Evolutionary conservation across 192 early-diverging fungal species (phyloP).

Genomic region (Backusella australiensis): DNA sequence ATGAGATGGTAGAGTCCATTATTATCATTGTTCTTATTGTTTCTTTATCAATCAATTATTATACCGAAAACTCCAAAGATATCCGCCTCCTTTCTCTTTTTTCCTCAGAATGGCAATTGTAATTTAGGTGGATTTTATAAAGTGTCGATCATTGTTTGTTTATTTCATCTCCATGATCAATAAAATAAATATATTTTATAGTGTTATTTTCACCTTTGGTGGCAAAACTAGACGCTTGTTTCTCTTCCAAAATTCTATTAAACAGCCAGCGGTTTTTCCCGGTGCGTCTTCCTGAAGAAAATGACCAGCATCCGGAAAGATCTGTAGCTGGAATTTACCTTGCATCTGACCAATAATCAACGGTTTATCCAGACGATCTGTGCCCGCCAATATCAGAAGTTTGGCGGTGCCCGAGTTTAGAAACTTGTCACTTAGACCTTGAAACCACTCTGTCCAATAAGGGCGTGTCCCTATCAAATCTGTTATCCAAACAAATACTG

Average conservation of each 20-base stretch:
- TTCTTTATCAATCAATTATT: neutral
- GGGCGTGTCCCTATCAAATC: constrained; percentile 57
- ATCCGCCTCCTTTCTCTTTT: too few relatives aligned
- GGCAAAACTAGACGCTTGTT: constrained; percentile 60
- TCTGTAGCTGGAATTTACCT: constrained; percentile 74
- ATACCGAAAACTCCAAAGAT: too few relatives aligned
- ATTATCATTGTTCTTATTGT: neutral
- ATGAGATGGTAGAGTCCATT: neutral
- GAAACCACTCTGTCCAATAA: constrained; percentile 72
- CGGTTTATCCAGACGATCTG: constrained; percentile 74
- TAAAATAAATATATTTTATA: neutral
- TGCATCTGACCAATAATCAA: constrained; percentile 83
- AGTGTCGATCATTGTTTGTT: neutral
- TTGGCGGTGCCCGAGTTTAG: constrained; percentile 58
- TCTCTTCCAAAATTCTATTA: constrained; percentile 69
- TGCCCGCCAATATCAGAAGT: constrained; percentile 67
- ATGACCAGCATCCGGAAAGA: constrained; percentile 70
- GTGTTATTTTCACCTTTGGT: constrained; percentile 23
- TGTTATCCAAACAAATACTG: constrained; percentile 55
- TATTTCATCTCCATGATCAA: neutral
- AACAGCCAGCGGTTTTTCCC: constrained; percentile 45
- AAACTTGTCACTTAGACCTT: constrained; percentile 69
- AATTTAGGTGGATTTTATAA: too few relatives aligned
- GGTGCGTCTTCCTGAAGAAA: constrained; percentile 74
- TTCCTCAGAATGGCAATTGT: too few relatives aligned